Conservation (phyloP, 2,329 filamentous ascomycete genomes). For the Fusarium sp. region DNA sequence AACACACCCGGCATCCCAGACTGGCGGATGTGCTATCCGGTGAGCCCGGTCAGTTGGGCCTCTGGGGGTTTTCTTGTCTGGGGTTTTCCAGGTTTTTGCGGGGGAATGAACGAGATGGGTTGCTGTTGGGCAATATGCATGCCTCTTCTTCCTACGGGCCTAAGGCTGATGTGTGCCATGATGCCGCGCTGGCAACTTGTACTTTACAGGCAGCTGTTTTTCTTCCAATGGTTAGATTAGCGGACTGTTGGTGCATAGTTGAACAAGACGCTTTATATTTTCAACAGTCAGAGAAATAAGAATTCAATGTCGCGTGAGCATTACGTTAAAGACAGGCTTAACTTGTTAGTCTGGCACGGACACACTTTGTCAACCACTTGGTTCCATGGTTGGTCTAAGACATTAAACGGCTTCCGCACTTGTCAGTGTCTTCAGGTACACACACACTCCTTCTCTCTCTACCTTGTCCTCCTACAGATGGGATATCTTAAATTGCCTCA, state of each 20-base stretch:
- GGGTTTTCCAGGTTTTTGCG: constrained; percentile 12
- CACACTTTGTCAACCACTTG: neutral
- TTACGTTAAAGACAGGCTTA: neutral
- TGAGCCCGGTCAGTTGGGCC: constrained; percentile 19
- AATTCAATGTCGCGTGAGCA: neutral
- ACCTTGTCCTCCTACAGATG: neutral
- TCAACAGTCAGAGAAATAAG: neutral
- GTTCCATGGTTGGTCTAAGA: neutral
- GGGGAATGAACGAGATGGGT: constrained; percentile 3
- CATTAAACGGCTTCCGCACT: neutral
- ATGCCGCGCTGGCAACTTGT: neutral
- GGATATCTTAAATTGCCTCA: neutral
- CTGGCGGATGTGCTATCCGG: constrained; percentile 29
- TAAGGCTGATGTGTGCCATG: neutral
- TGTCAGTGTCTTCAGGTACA: neutral
- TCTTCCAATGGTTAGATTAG: neutral
- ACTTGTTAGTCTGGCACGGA: neutral
- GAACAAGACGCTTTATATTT: neutral
- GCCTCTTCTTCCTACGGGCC: neutral
- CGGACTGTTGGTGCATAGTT: neutral
- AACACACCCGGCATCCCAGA: constrained; percentile 23
- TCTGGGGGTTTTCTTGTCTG: neutral
- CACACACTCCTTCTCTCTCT: neutral
- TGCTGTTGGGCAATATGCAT: constrained; percentile 2
- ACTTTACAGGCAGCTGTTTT: neutral